These are phyloP conservation scores for Phytophthora pisi DNA, from an alignment of 352 stramenopile genomes.

Conservation along the genomic window DNA sequence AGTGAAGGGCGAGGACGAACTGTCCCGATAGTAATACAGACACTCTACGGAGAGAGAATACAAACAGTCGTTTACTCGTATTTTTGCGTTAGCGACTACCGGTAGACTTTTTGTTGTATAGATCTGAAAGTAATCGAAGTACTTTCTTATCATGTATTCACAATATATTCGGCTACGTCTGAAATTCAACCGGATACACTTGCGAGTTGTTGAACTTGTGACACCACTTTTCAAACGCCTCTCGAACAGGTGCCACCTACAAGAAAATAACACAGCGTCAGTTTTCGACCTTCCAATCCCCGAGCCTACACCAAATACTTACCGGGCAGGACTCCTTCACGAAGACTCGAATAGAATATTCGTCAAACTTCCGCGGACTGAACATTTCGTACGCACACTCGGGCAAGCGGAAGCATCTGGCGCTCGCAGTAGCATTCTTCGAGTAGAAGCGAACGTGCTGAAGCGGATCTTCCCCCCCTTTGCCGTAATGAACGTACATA, in stretches of 20 bases:
- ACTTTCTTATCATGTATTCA: no score
- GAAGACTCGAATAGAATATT: slow-evolving; percentile 74
- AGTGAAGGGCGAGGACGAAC: no score
- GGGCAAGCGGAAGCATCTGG: slow-evolving; percentile 59
- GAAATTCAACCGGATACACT: neutral
- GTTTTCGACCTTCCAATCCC: neutral
- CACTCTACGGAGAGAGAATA: no score
- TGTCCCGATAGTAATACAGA: no score
- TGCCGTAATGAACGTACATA: slow-evolving; percentile 83
- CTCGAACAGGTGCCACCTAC: slow-evolving; percentile 50
- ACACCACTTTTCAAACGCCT: slow-evolving; percentile 65
- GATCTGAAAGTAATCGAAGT: no score
- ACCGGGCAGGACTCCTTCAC: slow-evolving; percentile 67
- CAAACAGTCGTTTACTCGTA: no score
- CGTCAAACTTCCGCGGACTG: slow-evolving; percentile 65
- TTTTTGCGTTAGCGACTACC: no score
- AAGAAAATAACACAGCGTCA: neutral
- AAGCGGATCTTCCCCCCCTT: slow-evolving; percentile 76
- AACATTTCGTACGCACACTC: slow-evolving; percentile 73
- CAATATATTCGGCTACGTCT: neutral
- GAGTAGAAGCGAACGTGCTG: slow-evolving; percentile 79
- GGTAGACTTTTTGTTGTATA: no score
- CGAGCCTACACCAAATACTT: slow-evolving; percentile 13
- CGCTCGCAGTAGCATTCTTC: slow-evolving; percentile 57
- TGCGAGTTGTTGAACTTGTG: slow-evolving; percentile 55